Evolutionary conservation across 208 protist genomes (phyloP).

Genomic region (Acanthamoeba royreba): DNA sequence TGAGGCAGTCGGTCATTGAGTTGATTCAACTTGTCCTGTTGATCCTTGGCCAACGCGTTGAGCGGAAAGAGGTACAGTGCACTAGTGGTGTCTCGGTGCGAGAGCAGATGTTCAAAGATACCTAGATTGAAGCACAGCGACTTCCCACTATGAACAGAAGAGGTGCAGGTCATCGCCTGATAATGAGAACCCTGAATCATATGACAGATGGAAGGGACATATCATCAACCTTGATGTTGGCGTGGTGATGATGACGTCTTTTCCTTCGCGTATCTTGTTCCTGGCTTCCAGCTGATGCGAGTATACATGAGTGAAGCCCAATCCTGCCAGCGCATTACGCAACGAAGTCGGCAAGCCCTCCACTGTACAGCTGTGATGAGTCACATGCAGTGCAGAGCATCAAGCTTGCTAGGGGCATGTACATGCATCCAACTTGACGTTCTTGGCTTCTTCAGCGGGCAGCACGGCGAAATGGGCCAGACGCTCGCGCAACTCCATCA

Average conservation of each 20-base stretch:
- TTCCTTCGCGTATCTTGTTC: not conserved
- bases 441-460: not conserved
- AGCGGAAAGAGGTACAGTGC: conserved; percentile 1
- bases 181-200: too few relatives aligned
- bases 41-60: conserved; percentile 9
- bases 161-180: too few relatives aligned
- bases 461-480: not conserved
- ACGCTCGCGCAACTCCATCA: not conserved
- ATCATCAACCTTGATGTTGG: not conserved
- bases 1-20: not conserved
- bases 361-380: not conserved
- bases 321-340: not conserved
- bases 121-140: not conserved
- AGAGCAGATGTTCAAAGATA: not conserved
- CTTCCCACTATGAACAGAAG: not conserved
- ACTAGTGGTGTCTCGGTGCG: not conserved
- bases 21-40: not conserved
- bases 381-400: not conserved
- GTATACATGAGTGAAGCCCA: not conserved
- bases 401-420: not conserved
- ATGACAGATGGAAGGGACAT: not conserved
- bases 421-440: not conserved
- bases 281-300: not conserved
- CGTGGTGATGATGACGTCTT: conserved; percentile 2
- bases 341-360: not conserved